Evolutionary conservation across 768 basidiomycete species (phyloP).

Genomic region (Trametes meyenii): DNA sequence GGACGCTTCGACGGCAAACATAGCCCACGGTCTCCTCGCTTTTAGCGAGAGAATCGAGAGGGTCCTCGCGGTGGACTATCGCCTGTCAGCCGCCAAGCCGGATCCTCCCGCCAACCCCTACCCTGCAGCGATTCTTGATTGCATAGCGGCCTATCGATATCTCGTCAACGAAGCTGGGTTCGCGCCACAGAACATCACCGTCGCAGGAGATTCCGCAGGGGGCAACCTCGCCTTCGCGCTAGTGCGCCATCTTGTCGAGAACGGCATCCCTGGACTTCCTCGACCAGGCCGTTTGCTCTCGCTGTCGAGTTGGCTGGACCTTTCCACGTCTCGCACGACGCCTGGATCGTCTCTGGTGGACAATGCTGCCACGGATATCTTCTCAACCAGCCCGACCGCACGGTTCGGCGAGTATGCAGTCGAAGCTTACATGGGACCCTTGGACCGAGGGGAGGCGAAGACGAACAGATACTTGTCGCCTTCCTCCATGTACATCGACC

Average conservation of each 20-base stretch:
- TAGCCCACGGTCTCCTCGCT: constrained; percentile 22
- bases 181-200: constrained; percentile 44
- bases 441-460: constrained; percentile 8
- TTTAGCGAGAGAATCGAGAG: constrained; percentile 29
- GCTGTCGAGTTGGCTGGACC: constrained; percentile 36
- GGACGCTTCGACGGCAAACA: not conserved
- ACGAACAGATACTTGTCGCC: constrained; percentile 25
- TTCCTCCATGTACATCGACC: constrained; percentile 12
- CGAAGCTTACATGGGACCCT: constrained; percentile 9
- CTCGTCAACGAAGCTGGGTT: constrained; percentile 48
- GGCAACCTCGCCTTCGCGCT: constrained; percentile 52
- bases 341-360: constrained; percentile 6
- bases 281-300: constrained; percentile 39
- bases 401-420: constrained; percentile 12
- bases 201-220: constrained; percentile 59
- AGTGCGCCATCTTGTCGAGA: constrained; percentile 39
- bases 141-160: constrained; percentile 52
- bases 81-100: constrained; percentile 38
- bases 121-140: constrained; percentile 58
- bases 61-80: constrained; percentile 50
- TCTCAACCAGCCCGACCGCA: not conserved
- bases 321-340: constrained; percentile 17
- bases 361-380: constrained; percentile 8
- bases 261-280: constrained; percentile 6
- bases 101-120: constrained; percentile 42